Conservation (phyloP, 2,329 filamentous ascomycete genomes). For the Calonectria naviculata region DNA sequence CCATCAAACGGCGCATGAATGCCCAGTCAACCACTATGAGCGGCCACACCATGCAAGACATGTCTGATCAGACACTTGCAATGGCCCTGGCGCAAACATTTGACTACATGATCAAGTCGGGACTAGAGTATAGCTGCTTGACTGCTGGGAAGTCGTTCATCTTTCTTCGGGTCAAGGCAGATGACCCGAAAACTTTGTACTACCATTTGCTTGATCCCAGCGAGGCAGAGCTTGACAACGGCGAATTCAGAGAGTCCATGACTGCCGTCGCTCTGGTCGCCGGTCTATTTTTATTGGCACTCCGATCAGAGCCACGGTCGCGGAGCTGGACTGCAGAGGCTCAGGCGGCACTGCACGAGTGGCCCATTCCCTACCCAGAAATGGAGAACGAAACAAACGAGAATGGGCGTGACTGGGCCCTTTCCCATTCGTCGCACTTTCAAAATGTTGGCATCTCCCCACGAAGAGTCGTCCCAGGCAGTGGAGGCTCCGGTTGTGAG, state of each 20-base stretch:
- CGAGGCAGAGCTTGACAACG: slow-evolving; percentile 13
- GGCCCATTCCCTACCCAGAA: neutral
- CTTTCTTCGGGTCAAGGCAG: slow-evolving; percentile 35
- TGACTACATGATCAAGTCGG: slow-evolving; percentile 32
- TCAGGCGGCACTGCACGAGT: neutral
- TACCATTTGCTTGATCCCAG: slow-evolving; percentile 26
- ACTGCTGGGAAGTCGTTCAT: slow-evolving; percentile 37
- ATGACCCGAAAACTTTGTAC: slow-evolving; percentile 28
- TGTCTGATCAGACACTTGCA: slow-evolving; percentile 23
- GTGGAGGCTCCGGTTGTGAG: neutral
- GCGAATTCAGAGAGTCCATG: neutral
- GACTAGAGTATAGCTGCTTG: slow-evolving; percentile 39
- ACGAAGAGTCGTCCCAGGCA: neutral
- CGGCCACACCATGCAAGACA: neutral
- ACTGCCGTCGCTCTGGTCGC: neutral
- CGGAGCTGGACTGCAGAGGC: neutral
- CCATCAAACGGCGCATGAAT: neutral
- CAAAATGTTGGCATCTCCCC: neutral
- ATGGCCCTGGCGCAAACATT: slow-evolving; percentile 34
- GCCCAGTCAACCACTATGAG: slow-evolving; percentile 6
- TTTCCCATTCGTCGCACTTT: neutral
- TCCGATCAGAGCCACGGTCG: neutral
- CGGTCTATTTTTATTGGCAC: neutral
- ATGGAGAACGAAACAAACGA: neutral
- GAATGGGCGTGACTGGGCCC: neutral